These are phyloP conservation scores for Cordyceps sp. DNA, from an alignment of 2,329 filamentous ascomycete genomes.

Conservation along the genomic window DNA sequence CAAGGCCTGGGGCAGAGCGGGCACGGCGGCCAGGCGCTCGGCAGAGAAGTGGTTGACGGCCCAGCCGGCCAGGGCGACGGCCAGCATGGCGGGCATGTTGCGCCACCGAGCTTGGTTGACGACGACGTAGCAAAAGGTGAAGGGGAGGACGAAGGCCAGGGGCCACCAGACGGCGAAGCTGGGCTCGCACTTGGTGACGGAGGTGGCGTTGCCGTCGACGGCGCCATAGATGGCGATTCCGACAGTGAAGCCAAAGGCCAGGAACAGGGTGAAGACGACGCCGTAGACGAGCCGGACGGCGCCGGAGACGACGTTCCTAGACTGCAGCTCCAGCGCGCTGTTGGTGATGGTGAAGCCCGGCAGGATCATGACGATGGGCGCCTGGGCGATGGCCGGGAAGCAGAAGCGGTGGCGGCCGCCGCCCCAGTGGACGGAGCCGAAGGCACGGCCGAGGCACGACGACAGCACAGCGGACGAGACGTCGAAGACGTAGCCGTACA, in stretches of 20 bases:
- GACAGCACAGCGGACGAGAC: constrained; percentile 43
- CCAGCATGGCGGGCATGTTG: constrained; percentile 59
- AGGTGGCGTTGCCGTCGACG: constrained; percentile 37
- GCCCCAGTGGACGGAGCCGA: constrained; percentile 45
- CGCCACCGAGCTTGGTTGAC: constrained; percentile 73
- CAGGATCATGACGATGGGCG: constrained; percentile 59
- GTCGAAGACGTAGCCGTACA: constrained; percentile 42
- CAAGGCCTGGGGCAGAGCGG: constrained; percentile 61
- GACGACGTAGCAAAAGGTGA: constrained; percentile 58
- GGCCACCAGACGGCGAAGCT: constrained; percentile 29
- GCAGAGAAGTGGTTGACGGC: constrained; percentile 59
- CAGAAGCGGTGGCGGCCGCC: constrained; percentile 51
- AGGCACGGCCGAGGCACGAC: constrained; percentile 51
- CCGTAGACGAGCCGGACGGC: constrained; percentile 63
- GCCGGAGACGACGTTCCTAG: constrained; percentile 51
- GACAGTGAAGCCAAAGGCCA: constrained; percentile 59
- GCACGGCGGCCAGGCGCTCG: constrained; percentile 48
- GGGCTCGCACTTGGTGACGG: constrained; percentile 22
- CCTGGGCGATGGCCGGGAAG: constrained; percentile 55
- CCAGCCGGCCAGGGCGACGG: constrained; percentile 59
- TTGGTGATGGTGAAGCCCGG: constrained; percentile 37
- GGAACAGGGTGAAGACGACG: constrained; percentile 58
- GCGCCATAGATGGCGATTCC: constrained; percentile 50
- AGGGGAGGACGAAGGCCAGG: constrained; percentile 60
- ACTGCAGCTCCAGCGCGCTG: constrained; percentile 48